Evolutionary conservation across 495 filamentous ascomycete genomes (phyloP).

Genomic region (Aspergillus bertholletiae): DNA sequence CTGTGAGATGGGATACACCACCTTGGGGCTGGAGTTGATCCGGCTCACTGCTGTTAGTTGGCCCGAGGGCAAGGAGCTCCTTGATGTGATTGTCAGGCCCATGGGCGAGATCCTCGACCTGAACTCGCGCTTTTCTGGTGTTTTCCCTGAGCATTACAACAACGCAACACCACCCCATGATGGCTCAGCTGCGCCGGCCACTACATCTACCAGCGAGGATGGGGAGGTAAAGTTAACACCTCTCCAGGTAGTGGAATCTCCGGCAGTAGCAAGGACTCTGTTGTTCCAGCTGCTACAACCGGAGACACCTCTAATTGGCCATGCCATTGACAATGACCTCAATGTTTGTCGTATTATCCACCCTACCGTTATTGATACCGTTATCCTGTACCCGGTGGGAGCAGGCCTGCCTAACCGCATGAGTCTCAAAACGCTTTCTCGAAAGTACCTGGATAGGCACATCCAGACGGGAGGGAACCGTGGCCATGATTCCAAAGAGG

Average conservation of each 20-base stretch:
- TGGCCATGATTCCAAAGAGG: slow-evolving; percentile 87
- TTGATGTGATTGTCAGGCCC: slow-evolving; percentile 85
- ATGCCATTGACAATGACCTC: slow-evolving; percentile 93
- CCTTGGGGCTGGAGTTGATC: slow-evolving; percentile 79
- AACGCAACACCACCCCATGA: slow-evolving; percentile 63
- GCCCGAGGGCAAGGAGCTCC: slow-evolving; percentile 67
- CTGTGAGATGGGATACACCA: slow-evolving; percentile 97
- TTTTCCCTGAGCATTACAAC: slow-evolving; percentile 68
- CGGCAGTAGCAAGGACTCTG: slow-evolving; percentile 64
- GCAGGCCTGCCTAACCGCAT: slow-evolving; percentile 71
- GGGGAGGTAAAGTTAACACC: slow-evolving; percentile 18
- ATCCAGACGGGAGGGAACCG: slow-evolving; percentile 71
- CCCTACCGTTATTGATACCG: slow-evolving; percentile 79
- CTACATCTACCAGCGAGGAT: slow-evolving; percentile 8
- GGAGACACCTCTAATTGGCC: slow-evolving; percentile 79
- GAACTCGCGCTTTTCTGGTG: slow-evolving; percentile 85
- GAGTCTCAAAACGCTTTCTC: slow-evolving; percentile 66
- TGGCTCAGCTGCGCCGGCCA: slow-evolving; percentile 12
- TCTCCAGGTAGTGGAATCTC: slow-evolving; percentile 69
- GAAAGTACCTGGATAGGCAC: slow-evolving; percentile 59
- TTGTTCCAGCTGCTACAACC: slow-evolving; percentile 69
- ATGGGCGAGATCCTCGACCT: slow-evolving; percentile 82
- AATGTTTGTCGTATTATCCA: slow-evolving; percentile 81
- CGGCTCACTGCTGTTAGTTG: slow-evolving; percentile 84
- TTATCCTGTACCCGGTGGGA: slow-evolving; percentile 75